Evolutionary conservation across 2,329 filamentous ascomycete genomes (phyloP).

Genomic region (Fusarium pseudocircinatum): DNA sequence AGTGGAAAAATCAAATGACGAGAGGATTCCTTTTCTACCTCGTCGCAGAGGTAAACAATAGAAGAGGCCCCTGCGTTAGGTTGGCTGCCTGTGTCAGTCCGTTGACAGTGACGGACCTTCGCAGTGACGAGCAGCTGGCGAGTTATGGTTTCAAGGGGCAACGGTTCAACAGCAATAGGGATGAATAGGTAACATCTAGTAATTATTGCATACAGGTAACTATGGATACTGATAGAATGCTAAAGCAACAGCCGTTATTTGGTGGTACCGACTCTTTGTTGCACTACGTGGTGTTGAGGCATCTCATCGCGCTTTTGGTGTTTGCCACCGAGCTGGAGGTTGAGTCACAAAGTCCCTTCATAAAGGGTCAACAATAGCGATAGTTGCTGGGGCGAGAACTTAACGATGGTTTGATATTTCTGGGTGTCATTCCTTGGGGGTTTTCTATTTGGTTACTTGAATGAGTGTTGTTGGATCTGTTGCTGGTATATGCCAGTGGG

Average conservation of each 20-base stretch:
- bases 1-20: conserved; percentile 1
- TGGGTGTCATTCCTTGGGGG: not conserved
- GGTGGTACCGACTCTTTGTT: conserved; percentile 26
- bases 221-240: not conserved
- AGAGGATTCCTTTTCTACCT: conserved; percentile 21
- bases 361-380: not conserved
- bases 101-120: not conserved
- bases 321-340: conserved; percentile 18
- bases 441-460: not conserved
- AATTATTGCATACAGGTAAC: not conserved
- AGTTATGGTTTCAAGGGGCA: conserved; percentile 31
- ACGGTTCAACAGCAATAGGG: conserved; percentile 10
- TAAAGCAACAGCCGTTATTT: conserved; percentile 23
- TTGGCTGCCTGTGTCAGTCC: conserved; percentile 4
- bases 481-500: not conserved
- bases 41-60: conserved; percentile 23
- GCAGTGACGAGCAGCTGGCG: conserved; percentile 18
- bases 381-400: not conserved
- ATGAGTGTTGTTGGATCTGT: not conserved
- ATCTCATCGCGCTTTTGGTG: conserved; percentile 20
- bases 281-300: conserved; percentile 28
- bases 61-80: not conserved
- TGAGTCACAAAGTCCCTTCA: not conserved
- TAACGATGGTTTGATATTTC: not conserved
- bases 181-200: conserved; percentile 1